Percentiles rank a stretch among this genome's conserved stretches.
Conservation (phyloP, 1,284 basidiomycete genomes). For the Sporisorium scitamineum region DNA sequence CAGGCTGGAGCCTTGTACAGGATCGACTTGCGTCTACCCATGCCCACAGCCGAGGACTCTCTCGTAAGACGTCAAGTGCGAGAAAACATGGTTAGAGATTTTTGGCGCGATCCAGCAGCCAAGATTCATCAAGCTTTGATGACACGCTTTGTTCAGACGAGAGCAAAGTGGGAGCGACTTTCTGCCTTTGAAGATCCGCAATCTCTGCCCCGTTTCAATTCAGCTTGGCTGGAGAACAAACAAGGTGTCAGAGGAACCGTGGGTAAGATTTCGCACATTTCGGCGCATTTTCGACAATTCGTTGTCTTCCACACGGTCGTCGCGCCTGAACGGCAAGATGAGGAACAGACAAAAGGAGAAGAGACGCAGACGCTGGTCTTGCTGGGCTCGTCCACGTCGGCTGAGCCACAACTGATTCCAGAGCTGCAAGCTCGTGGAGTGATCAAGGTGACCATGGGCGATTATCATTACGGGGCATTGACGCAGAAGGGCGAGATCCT, state of each 20-base stretch:
- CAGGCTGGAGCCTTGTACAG: slow-evolving; percentile 33
- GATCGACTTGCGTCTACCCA: slow-evolving; percentile 25
- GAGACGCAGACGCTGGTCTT: slow-evolving; percentile 49
- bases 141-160: background rate
- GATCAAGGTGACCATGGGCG: slow-evolving; percentile 86
- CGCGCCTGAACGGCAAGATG: slow-evolving; percentile 63
- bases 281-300: slow-evolving; percentile 84
- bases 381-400: slow-evolving; percentile 59
- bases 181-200: slow-evolving; percentile 16
- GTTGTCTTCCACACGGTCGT: slow-evolving; percentile 81
- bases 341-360: background rate
- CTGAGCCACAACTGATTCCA: slow-evolving; percentile 75
- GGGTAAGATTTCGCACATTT: slow-evolving; percentile 75
- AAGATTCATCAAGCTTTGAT: slow-evolving; percentile 1
- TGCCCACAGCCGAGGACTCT: background rate
- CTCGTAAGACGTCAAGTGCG: background rate
- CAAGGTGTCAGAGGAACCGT: background rate
- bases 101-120: background rate
- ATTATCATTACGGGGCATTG: slow-evolving; percentile 88
- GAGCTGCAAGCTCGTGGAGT: slow-evolving; percentile 79
- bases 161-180: slow-evolving; percentile 23
- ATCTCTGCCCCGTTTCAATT: slow-evolving; percentile 4
- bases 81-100: background rate
- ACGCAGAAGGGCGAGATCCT: slow-evolving; percentile 81
- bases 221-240: slow-evolving; percentile 12